Percentiles rank a stretch among this genome's conserved stretches.
phyloP scores from a whole-genome alignment of 331 rosid species.

The Acacia concinna region DNA sequence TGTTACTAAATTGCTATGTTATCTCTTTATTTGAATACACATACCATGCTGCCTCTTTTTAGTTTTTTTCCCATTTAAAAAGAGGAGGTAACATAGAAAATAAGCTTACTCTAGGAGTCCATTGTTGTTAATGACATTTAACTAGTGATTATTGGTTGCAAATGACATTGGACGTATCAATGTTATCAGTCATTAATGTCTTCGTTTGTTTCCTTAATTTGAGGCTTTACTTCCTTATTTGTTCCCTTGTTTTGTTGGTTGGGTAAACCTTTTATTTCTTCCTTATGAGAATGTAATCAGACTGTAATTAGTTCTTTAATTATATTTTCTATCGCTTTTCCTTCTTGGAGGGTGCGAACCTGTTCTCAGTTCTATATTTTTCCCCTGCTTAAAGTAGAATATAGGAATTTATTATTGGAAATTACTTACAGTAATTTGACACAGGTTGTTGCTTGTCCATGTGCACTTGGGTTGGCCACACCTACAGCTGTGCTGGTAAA shows the following conservation, averaged over 20 bases:
- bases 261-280: not conserved
- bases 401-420: conserved; percentile 15
- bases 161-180: not conserved
- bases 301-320: not conserved
- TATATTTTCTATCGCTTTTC: not conserved
- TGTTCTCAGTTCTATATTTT: not conserved
- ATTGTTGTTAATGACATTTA: not conserved
- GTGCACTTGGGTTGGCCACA: conserved; percentile 99
- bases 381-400: not conserved
- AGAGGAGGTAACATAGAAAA: not conserved
- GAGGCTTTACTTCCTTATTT: not conserved
- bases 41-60: not conserved
- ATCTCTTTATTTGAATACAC: not conserved
- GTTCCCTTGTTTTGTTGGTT: not conserved
- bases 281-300: not conserved
- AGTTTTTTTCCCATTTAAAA: conserved; percentile 1
- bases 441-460: conserved; percentile 99
- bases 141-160: not conserved
- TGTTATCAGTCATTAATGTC: not conserved
- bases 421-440: conserved; percentile 30
- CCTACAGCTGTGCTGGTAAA: conserved; percentile 98
- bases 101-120: conserved; percentile 22
- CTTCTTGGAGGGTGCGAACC: not conserved
- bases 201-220: not conserved
- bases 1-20: not conserved